A percentile compares a stretch with the other conserved stretches of the same genome.
These are phyloP conservation scores for Hordeum marinum DNA, from an alignment of 176 grass and related monocot genomes.

Conservation along the genomic window DNA sequence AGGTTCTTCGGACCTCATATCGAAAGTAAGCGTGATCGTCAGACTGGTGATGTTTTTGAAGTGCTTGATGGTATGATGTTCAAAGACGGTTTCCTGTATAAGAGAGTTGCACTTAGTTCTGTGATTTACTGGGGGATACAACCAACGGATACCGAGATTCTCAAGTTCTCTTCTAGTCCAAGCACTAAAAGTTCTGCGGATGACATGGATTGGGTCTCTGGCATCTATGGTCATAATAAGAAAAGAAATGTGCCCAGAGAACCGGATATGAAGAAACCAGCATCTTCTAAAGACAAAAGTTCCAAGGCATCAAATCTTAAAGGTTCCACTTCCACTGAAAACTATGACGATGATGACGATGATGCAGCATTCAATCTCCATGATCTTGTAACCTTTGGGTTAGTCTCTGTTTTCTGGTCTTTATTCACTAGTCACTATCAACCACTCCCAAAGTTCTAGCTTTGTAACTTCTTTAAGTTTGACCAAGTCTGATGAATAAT, in stretches of 20 bases:
- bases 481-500: background rate
- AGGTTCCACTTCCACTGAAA: constrained; percentile 44
- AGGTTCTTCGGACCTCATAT: constrained; percentile 87
- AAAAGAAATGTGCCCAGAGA: constrained; percentile 40
- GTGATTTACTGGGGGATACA: constrained; percentile 86
- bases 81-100: constrained; percentile 92
- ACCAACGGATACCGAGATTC: constrained; percentile 66
- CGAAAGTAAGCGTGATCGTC: constrained; percentile 63
- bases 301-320: constrained; percentile 57
- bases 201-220: constrained; percentile 78
- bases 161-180: constrained; percentile 73
- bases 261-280: constrained; percentile 19
- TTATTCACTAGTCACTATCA: background rate
- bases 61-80: constrained; percentile 89
- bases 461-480: background rate
- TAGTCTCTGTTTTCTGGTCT: constrained; percentile 22
- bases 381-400: constrained; percentile 95
- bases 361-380: constrained; percentile 57
- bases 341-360: constrained; percentile 37
- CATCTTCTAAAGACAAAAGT: constrained; percentile 39
- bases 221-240: constrained; percentile 52
- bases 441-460: background rate
- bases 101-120: constrained; percentile 79
- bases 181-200: constrained; percentile 47
- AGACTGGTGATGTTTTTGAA: constrained; percentile 89